Percentiles rank a stretch among this genome's conserved stretches.
phyloP scores from a whole-genome alignment of 345 rosid genomes.

The Viola odorata region DNA sequence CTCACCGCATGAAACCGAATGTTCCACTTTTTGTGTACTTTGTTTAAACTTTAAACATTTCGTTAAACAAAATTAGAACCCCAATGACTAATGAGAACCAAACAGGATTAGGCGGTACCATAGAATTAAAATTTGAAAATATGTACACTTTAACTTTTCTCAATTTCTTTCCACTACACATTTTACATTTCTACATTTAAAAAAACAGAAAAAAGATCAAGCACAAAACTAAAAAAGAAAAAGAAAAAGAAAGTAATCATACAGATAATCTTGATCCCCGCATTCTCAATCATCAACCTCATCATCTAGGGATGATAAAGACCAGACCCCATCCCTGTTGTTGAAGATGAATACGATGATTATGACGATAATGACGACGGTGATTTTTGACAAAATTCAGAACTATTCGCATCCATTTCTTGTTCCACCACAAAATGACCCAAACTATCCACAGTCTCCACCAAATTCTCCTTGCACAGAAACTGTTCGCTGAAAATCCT shows the following conservation, averaged over 20 bases:
- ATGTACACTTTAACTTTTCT: slow-evolving; percentile 5
- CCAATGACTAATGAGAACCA: neutral
- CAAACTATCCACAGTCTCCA: slow-evolving; percentile 44
- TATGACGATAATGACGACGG: slow-evolving; percentile 10
- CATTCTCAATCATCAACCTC: slow-evolving; percentile 20
- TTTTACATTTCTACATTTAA: slow-evolving; percentile 14
- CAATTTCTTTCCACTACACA: slow-evolving; percentile 3
- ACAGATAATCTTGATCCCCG: neutral
- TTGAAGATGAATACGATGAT: slow-evolving; percentile 18
- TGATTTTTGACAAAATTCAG: slow-evolving; percentile 47
- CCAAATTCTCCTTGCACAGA: slow-evolving; percentile 62
- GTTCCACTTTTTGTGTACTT: too few species aligned
- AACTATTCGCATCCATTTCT: slow-evolving; percentile 10
- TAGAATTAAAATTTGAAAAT: neutral
- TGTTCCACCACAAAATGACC: slow-evolving; percentile 50
- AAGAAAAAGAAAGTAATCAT: neutral
- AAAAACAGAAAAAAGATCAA: neutral
- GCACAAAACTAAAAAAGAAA: slow-evolving; percentile 10
- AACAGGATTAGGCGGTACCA: neutral
- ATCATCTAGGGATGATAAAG: slow-evolving; percentile 16
- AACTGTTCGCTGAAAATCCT: slow-evolving; percentile 62
- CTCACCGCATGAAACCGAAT: too few species aligned
- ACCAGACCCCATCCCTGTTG: slow-evolving; percentile 12
- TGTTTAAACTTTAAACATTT: neutral
- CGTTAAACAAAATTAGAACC: neutral